phyloP scores from a whole-genome alignment of 768 basidiomycete species.

The Hortiboletus flavorubellus region DNA sequence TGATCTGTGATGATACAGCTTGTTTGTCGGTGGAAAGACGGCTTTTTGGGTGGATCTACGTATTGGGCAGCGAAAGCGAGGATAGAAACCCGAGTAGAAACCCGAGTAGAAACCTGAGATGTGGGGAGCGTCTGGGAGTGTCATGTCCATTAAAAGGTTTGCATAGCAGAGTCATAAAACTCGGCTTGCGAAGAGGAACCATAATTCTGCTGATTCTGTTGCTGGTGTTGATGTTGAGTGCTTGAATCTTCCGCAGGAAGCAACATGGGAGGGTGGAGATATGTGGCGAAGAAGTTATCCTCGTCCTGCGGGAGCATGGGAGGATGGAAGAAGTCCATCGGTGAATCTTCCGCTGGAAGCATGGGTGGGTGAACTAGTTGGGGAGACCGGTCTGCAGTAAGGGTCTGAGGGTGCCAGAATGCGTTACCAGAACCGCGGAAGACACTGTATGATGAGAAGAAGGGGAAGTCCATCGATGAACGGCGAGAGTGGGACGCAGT shows the following conservation, averaged over 20 bases:
- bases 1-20: slow-evolving; percentile 20
- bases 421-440: slow-evolving; percentile 53
- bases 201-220: slow-evolving; percentile 20
- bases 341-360: slow-evolving; percentile 59
- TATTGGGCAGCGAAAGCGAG: not conserved
- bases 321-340: slow-evolving; percentile 72
- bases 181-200: slow-evolving; percentile 21
- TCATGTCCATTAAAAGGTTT: slow-evolving; percentile 26
- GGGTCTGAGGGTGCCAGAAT: slow-evolving; percentile 80
- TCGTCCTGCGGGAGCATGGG: slow-evolving; percentile 63
- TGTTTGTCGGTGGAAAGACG: not conserved
- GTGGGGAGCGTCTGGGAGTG: not conserved
- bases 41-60: slow-evolving; percentile 22
- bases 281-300: slow-evolving; percentile 53
- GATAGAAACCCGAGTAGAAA: not conserved
- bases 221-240: slow-evolving; percentile 21
- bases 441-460: slow-evolving; percentile 52
- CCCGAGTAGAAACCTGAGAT: slow-evolving; percentile 6
- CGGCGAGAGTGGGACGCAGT: slow-evolving; percentile 56
- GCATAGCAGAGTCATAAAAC: slow-evolving; percentile 37
- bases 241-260: slow-evolving; percentile 38
- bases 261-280: slow-evolving; percentile 56
- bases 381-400: slow-evolving; percentile 55
- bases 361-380: slow-evolving; percentile 67
- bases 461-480: slow-evolving; percentile 64